Evolutionary conservation across 1,284 basidiomycete genomes (phyloP).

Genomic region (Hemileia vastatrix): DNA sequence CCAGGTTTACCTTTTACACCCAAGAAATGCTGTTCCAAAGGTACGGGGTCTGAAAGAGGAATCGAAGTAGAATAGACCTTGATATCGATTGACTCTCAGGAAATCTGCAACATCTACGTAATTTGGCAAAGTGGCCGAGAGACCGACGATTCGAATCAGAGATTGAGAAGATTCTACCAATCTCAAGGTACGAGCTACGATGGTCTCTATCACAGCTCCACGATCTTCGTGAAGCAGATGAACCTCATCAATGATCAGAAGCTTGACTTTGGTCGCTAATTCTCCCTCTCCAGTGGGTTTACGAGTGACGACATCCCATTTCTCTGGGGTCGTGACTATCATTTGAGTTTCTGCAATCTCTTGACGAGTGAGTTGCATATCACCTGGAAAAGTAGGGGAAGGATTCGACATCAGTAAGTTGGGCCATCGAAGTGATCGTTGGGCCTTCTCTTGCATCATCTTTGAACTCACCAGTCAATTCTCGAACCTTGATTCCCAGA

Average conservation of each 20-base stretch:
- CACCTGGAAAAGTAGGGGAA: constrained; percentile 61
- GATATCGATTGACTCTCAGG: constrained; percentile 73
- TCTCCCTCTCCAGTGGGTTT: constrained; percentile 96
- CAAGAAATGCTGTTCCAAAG: constrained; percentile 93
- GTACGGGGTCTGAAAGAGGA: constrained; percentile 93
- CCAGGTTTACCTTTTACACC: constrained; percentile 84
- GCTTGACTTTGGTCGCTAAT: constrained; percentile 76
- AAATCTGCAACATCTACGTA: constrained; percentile 96
- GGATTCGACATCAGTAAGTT: not conserved
- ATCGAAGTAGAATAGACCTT: constrained; percentile 95
- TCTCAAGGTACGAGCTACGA: constrained; percentile 86
- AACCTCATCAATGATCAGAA: constrained; percentile 96
- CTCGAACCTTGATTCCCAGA: constrained; percentile 75
- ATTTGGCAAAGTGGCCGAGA: constrained; percentile 94
- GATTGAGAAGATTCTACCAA: constrained; percentile 93
- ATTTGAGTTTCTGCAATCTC: constrained; percentile 95
- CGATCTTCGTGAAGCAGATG: constrained; percentile 96
- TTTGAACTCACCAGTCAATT: constrained; percentile 63
- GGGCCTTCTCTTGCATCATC: not conserved
- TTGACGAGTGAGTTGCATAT: constrained; percentile 91
- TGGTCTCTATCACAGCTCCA: constrained; percentile 96
- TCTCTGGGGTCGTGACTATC: constrained; percentile 98
- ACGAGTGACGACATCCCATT: constrained; percentile 98
- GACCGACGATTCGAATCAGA: constrained; percentile 90
- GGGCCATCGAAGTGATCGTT: constrained; percentile 9